These are phyloP conservation scores for Saururus chinensis DNA, from an alignment of 164 flowering plant species.

Conservation along the genomic window DNA sequence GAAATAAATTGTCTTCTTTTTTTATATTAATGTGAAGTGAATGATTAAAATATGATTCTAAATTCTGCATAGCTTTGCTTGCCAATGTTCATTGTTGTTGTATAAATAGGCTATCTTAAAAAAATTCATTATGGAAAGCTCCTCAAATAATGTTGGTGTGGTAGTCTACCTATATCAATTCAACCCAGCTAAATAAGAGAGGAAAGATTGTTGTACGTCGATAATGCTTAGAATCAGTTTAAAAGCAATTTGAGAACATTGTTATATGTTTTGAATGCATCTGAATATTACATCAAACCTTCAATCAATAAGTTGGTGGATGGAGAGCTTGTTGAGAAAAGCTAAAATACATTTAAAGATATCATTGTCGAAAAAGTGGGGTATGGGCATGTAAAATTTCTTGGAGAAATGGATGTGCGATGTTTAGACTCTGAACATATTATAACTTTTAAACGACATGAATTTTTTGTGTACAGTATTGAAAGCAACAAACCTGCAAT, in stretches of 20 bases:
- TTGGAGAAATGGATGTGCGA: slow-evolving; percentile 82
- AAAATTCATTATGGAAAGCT: slow-evolving; percentile 6
- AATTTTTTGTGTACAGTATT: slow-evolving; percentile 72
- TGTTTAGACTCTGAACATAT: slow-evolving; percentile 56
- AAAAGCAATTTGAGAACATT: slow-evolving; percentile 4
- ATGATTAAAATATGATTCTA: no score
- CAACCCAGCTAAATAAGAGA: slow-evolving; percentile 17
- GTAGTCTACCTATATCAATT: slow-evolving; percentile 1
- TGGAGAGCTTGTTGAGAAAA: slow-evolving; percentile 39
- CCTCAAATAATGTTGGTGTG: slow-evolving; percentile 1
- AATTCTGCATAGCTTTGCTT: neutral
- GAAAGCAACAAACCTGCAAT: slow-evolving; percentile 63
- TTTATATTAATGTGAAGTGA: no score
- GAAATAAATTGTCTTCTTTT: no score
- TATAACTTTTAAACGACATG: slow-evolving; percentile 55
- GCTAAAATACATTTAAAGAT: slow-evolving; percentile 46
- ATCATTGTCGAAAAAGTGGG: slow-evolving; percentile 79
- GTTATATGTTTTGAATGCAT: slow-evolving; percentile 42
- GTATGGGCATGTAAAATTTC: slow-evolving; percentile 64
- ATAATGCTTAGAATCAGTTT: neutral
- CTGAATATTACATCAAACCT: slow-evolving; percentile 66
- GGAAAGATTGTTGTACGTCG: slow-evolving; percentile 6
- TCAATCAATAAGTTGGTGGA: slow-evolving; percentile 45
- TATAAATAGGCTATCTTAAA: slow-evolving; percentile 5
- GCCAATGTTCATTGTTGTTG: neutral